Evolutionary conservation across 306 rosid species (phyloP).

Genomic region (Styphnolobium japonicum): DNA sequence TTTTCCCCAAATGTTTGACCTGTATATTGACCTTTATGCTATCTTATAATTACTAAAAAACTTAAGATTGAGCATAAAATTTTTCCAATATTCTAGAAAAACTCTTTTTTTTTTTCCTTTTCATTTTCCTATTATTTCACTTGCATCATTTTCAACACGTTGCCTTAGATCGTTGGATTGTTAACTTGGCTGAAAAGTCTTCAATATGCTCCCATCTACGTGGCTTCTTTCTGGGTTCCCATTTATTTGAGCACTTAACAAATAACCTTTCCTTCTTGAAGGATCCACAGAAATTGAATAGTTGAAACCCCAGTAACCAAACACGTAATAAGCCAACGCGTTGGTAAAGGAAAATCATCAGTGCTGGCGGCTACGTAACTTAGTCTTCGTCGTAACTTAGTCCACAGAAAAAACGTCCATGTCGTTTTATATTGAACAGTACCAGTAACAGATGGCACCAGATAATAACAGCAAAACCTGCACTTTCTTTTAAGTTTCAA

Average conservation of each 20-base stretch:
- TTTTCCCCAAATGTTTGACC: too few relatives aligned
- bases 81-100: too few relatives aligned
- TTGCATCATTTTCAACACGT: not conserved
- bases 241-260: not conserved
- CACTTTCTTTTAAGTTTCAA: constrained; percentile 18
- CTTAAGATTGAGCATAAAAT: too few relatives aligned
- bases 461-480: not conserved
- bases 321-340: constrained; percentile 6
- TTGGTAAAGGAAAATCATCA: not conserved
- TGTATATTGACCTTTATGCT: too few relatives aligned
- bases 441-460: constrained; percentile 12
- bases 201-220: not conserved
- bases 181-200: not conserved
- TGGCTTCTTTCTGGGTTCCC: not conserved
- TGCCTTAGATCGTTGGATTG: not conserved
- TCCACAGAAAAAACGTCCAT: constrained; percentile 23
- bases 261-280: not conserved
- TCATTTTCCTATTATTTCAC: not conserved
- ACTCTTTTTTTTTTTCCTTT: too few relatives aligned
- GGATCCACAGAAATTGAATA: not conserved
- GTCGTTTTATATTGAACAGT: constrained; percentile 16
- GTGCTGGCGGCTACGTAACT: constrained; percentile 30
- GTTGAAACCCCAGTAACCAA: constrained; percentile 13
- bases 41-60: too few relatives aligned
- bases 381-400: not conserved